A percentile compares a stretch with the other conserved stretches of the same genome.
These are phyloP conservation scores for Colletotrichum chrysophilum DNA, from an alignment of 2,329 filamentous ascomycete species.

Conservation along the genomic window DNA sequence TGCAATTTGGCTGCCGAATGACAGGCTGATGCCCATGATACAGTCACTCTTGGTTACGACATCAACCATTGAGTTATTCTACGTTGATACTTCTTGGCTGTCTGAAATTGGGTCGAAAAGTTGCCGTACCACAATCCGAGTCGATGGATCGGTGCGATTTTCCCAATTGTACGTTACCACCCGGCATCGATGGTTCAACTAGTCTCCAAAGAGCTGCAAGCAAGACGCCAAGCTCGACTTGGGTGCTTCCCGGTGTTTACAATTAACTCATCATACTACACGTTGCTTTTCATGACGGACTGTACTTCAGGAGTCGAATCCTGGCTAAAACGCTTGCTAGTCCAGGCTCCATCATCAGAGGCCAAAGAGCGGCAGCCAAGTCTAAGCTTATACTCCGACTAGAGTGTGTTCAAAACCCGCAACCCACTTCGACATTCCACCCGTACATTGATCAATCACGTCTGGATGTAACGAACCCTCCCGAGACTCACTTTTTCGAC, in stretches of 20 bases:
- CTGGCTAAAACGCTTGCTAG: not conserved
- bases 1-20: not conserved
- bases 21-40: not conserved
- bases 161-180: not conserved
- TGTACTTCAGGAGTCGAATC: not conserved
- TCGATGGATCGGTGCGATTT: not conserved
- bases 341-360: not conserved
- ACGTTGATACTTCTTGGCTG: not conserved
- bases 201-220: not conserved
- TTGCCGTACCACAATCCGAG: not conserved
- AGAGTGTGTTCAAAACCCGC: not conserved
- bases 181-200: not conserved
- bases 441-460: not conserved
- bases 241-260: not conserved
- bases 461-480: not conserved
- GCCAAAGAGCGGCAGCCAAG: not conserved
- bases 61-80: not conserved
- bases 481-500: not conserved
- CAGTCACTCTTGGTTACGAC: not conserved
- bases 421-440: not conserved
- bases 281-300: not conserved
- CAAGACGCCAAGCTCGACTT: not conserved
- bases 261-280: not conserved
- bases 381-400: not conserved
- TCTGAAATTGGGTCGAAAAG: no score